phyloP scores from a whole-genome alignment of 2,329 filamentous ascomycete species.

The Eutypa lata region DNA sequence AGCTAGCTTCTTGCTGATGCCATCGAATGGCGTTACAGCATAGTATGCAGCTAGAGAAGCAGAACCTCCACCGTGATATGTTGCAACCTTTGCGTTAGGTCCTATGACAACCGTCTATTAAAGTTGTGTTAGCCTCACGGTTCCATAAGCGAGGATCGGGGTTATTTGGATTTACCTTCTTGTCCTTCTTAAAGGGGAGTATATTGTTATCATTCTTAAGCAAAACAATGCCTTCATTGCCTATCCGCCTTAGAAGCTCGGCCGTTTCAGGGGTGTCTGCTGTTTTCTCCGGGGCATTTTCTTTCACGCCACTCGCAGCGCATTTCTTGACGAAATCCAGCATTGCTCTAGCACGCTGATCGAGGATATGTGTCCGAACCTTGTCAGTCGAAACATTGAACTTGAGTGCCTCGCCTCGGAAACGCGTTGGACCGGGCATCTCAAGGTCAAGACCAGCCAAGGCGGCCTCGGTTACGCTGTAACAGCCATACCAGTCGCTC shows the following conservation, averaged over 20 bases:
- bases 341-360: slow-evolving; percentile 55
- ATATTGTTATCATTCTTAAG: slow-evolving; percentile 67
- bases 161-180: slow-evolving; percentile 39
- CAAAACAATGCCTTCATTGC: slow-evolving; percentile 68
- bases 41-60: slow-evolving; percentile 61
- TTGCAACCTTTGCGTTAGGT: slow-evolving; percentile 54
- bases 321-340: slow-evolving; percentile 59
- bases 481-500: slow-evolving; percentile 60
- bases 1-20: slow-evolving; percentile 55
- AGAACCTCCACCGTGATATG: slow-evolving; percentile 63
- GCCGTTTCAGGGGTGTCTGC: slow-evolving; percentile 61
- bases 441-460: slow-evolving; percentile 55
- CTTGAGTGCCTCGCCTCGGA: slow-evolving; percentile 48
- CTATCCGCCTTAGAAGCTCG: slow-evolving; percentile 61
- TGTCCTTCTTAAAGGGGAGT: slow-evolving; percentile 61
- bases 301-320: slow-evolving; percentile 49
- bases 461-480: slow-evolving; percentile 48
- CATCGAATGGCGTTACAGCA: slow-evolving; percentile 69
- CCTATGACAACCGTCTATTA: slow-evolving; percentile 52
- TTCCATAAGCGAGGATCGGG: background rate
- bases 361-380: slow-evolving; percentile 50
- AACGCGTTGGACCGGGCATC: slow-evolving; percentile 55
- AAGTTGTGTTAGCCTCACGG: slow-evolving; percentile 1
- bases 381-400: slow-evolving; percentile 55
- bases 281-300: slow-evolving; percentile 50